A percentile compares a stretch with the other conserved stretches of the same genome.
These are phyloP conservation scores for Aspergillus nomiae DNA, from an alignment of 2,329 filamentous ascomycete genomes.

Conservation along the genomic window DNA sequence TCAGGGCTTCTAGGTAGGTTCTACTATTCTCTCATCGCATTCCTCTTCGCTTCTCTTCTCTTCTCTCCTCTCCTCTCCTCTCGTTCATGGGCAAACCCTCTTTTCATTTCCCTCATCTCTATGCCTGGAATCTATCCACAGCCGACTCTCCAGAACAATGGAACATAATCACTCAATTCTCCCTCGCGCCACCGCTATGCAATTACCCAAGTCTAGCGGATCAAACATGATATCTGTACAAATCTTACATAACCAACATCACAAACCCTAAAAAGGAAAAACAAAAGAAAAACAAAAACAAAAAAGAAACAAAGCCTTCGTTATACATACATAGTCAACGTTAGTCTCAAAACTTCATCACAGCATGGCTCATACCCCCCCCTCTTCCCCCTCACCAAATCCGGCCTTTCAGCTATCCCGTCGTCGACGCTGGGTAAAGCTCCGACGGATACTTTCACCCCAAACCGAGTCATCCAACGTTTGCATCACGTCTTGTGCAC, in stretches of 20 bases:
- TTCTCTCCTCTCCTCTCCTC: neutral
- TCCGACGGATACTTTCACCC: conserved; percentile 88
- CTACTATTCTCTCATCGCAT: neutral
- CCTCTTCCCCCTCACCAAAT: neutral
- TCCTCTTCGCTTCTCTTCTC: neutral
- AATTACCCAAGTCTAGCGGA: conserved; percentile 9
- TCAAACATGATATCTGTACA: neutral
- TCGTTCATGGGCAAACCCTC: neutral
- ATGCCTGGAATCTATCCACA: neutral
- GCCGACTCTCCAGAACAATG: too few relatives aligned
- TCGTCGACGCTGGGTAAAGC: conserved; percentile 69
- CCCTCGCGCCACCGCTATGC: conserved; percentile 23
- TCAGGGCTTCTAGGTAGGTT: neutral
- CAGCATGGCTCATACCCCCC: conserved; percentile 17
- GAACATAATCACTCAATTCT: neutral
- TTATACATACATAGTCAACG: conserved; percentile 6
- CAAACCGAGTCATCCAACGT: conserved; percentile 88
- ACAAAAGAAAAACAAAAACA: conserved; percentile 9
- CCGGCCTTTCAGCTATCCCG: conserved; percentile 20
- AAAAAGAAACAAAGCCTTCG: conserved; percentile 9
- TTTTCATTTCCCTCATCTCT: neutral
- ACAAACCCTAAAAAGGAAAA: conserved; percentile 6
- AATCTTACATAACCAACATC: conserved; percentile 1
- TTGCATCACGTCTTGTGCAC: conserved; percentile 75
- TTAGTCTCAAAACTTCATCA: conserved; percentile 13